Base-by-base conservation (phyloP, 306 rosid genomes). In the Sicyos baderoa region DNA sequence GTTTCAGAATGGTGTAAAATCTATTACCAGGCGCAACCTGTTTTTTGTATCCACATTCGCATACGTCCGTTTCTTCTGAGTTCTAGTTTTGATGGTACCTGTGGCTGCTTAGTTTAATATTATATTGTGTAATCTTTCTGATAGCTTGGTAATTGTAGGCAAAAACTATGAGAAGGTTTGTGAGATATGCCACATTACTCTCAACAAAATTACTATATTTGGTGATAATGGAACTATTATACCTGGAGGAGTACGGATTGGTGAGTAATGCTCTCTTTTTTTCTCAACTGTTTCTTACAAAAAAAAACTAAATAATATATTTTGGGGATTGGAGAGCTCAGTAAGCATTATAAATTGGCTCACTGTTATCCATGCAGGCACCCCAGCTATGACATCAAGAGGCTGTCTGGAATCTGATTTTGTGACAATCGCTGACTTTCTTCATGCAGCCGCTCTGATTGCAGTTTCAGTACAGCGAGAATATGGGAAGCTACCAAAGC, bases 301-400 rank as follows among this genome's bases (percentile, higher is more conserved):
- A 13, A 29, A 29, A 9, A 14, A 47, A 47, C 6, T 35, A 35
- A 35, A 35, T 35, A 35, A 35, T 35, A 47, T 47, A 35, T 35
- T 35, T 47, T 47, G 51, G 44, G 44, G 9, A 7, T 4, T 17
- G 22, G 1, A 10, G 59, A 29, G 35, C 35, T 29, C 35, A 29
- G 35, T 12, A 52, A 32, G 22, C 14, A 4, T 14, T 14, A 47
- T 47, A 22, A 64, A 12, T 47, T 12, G 1, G 15, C 42, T 66
- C 42, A 45, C 55, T 66, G 71, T 66, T 47, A 5, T 17, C 71
- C 70, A 52, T 17, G 67, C 61, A 92, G 98, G 98, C 80, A 87
- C 98, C 54, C 95, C 98, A 57, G 98, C 98, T 51, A 92, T 92
- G 96, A 92, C 96, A 32, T 80, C 96, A 70, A 89, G 98, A 79